Percentiles rank a stretch among this genome's conserved stretches.
Evolutionary conservation across 164 flowering plant genomes (phyloP).

Genomic region (Liquidambar formosana): DNA sequence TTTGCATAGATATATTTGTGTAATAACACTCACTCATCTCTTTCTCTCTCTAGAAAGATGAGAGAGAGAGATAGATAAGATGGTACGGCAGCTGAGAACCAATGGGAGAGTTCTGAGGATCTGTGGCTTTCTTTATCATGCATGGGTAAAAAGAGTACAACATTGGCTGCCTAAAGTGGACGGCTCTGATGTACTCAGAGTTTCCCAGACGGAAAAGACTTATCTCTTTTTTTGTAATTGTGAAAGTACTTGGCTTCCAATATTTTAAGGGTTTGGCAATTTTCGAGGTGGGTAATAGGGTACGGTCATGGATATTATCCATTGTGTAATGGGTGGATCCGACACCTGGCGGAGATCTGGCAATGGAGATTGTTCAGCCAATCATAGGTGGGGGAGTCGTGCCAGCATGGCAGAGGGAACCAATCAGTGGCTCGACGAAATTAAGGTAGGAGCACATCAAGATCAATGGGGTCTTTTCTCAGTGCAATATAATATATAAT

Average conservation of each 20-base stretch:
- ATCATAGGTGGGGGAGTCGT: slow-evolving; percentile 27
- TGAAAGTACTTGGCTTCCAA: too few relatives aligned
- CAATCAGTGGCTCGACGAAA: slow-evolving; percentile 59
- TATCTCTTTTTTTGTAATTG: background rate
- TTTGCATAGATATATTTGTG: slow-evolving; percentile 36
- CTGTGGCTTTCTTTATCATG: slow-evolving; percentile 26
- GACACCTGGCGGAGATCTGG: slow-evolving; percentile 17
- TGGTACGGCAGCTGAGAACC: slow-evolving; percentile 24
- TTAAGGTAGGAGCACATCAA: slow-evolving; percentile 41
- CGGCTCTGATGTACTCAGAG: slow-evolving; percentile 33
- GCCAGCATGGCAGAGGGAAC: slow-evolving; percentile 45
- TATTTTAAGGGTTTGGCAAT: too few relatives aligned
- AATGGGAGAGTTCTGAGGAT: slow-evolving; percentile 39
- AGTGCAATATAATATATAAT: background rate
- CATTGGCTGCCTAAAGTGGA: slow-evolving; percentile 25
- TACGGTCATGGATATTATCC: slow-evolving; percentile 20
- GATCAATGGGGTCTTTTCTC: background rate
- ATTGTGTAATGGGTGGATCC: slow-evolving; percentile 14
- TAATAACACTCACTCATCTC: too few relatives aligned
- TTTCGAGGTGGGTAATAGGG: slow-evolving; percentile 22
- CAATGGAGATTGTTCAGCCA: slow-evolving; percentile 26
- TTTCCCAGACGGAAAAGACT: slow-evolving; percentile 16
- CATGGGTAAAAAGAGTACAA: slow-evolving; percentile 16
- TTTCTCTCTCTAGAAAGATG: background rate
- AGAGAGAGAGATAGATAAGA: slow-evolving; percentile 11